phyloP scores from a whole-genome alignment of 208 protist species.

The Trypanosomatidae sp. region DNA sequence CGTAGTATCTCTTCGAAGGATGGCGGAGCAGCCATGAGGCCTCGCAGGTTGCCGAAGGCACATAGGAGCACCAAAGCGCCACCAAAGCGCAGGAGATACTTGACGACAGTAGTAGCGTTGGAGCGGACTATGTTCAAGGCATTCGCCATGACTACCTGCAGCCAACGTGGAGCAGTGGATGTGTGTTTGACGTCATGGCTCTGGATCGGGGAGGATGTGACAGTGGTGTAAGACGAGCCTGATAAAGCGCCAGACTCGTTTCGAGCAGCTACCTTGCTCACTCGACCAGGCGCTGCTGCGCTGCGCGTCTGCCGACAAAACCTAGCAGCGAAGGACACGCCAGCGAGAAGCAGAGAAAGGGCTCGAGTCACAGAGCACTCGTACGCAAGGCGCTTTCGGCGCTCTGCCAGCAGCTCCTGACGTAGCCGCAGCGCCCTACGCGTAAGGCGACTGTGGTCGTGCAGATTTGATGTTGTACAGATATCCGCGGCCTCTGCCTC shows the following conservation, averaged over 20 bases:
- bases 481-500: slow-evolving; percentile 33
- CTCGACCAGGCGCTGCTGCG: not conserved
- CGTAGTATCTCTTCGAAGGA: slow-evolving; percentile 10
- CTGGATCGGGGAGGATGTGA: not conserved
- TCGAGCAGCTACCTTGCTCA: not conserved
- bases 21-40: slow-evolving; percentile 23
- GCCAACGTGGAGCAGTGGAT: not conserved
- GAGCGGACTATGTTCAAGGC: slow-evolving; percentile 2
- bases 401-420: slow-evolving; percentile 32
- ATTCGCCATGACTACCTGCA: not conserved
- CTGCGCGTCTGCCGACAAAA: not conserved
- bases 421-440: slow-evolving; percentile 31
- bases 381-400: slow-evolving; percentile 26
- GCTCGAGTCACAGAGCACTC: slow-evolving; percentile 8
- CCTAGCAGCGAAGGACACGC: not conserved
- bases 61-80: slow-evolving; percentile 27
- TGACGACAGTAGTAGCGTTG: slow-evolving; percentile 22
- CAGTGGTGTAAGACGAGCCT: not conserved
- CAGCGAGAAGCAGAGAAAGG: slow-evolving; percentile 9
- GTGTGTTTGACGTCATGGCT: not conserved
- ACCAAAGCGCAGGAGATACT: slow-evolving; percentile 44
- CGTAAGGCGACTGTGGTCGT: slow-evolving; percentile 37
- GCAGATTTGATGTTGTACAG: slow-evolving; percentile 33
- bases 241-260: not conserved
- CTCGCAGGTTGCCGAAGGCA: slow-evolving; percentile 18